phyloP scores from a whole-genome alignment of 2,329 filamentous ascomycete species.

The Diaporthe sp. region DNA sequence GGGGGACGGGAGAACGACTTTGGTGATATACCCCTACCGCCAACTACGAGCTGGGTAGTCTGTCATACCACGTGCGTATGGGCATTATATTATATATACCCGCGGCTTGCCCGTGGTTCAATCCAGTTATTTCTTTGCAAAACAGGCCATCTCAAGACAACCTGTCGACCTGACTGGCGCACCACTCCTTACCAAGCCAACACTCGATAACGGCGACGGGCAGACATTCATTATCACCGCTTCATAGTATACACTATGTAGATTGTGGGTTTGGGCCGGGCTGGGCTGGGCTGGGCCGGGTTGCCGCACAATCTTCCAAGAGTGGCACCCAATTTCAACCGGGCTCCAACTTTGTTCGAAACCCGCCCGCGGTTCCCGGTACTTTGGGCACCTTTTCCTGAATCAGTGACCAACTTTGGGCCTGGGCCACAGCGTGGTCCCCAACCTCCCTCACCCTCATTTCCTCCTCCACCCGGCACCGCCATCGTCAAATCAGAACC shows the following conservation, averaged over 20 bases:
- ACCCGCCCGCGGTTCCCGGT: conserved; percentile 16
- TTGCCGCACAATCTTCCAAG: conserved; percentile 12
- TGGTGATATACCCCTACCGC: background rate
- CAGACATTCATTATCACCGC: background rate
- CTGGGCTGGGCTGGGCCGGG: conserved; percentile 9
- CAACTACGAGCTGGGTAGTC: background rate
- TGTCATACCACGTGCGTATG: background rate
- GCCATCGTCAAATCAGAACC: conserved; percentile 16
- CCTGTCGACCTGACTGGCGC: background rate
- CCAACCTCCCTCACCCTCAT: background rate
- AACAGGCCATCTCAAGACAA: too few relatives aligned
- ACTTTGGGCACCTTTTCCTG: conserved; percentile 17
- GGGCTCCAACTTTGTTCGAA: conserved; percentile 15
- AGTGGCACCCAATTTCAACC: conserved; percentile 18
- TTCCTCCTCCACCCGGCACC: background rate
- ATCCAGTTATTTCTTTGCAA: too few relatives aligned
- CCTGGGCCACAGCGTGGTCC: background rate
- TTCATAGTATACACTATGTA: background rate
- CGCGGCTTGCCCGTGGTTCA: too few relatives aligned
- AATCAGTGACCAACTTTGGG: conserved; percentile 8
- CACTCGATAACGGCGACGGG: background rate
- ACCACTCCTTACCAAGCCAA: background rate
- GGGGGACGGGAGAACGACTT: background rate
- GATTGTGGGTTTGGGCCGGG: background rate
- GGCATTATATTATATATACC: background rate